phyloP scores from a whole-genome alignment of 495 filamentous ascomycete genomes.

The Ascodesmis nigricans region DNA sequence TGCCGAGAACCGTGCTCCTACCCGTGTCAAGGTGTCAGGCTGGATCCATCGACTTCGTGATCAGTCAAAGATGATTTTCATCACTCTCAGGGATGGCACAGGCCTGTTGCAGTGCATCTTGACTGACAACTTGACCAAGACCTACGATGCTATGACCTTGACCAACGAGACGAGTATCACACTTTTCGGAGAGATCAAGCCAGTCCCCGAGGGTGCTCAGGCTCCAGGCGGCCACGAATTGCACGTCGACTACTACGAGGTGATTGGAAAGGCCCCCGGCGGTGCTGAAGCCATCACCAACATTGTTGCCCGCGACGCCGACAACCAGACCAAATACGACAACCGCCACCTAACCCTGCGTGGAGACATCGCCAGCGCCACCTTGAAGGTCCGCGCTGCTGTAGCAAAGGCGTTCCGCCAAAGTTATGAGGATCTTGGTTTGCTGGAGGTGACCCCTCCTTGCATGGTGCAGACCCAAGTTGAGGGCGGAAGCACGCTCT shows the following conservation, averaged over 20 bases:
- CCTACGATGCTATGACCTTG: slow-evolving; percentile 74
- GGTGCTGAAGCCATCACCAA: slow-evolving; percentile 90
- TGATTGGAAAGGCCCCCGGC: slow-evolving; percentile 64
- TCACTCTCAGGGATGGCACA: slow-evolving; percentile 73
- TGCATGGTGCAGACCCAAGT: slow-evolving; percentile 98
- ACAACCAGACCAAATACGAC: slow-evolving; percentile 62
- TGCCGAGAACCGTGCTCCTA: slow-evolving; percentile 45
- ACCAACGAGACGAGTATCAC: slow-evolving; percentile 76
- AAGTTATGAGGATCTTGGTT: slow-evolving; percentile 53
- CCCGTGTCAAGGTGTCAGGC: slow-evolving; percentile 55
- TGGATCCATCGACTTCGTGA: slow-evolving; percentile 63
- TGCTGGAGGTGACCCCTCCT: slow-evolving; percentile 75
- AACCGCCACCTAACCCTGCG: slow-evolving; percentile 80
- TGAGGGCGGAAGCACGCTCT: slow-evolving; percentile 86
- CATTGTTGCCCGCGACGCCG: slow-evolving; percentile 58
- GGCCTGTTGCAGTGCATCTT: slow-evolving; percentile 79
- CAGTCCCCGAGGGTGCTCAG: slow-evolving; percentile 53
- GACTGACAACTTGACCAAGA: slow-evolving; percentile 54
- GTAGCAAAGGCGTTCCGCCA: slow-evolving; percentile 65
- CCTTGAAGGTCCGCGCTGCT: slow-evolving; percentile 79
- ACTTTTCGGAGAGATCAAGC: slow-evolving; percentile 70
- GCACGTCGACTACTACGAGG: slow-evolving; percentile 78
- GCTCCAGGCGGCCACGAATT: slow-evolving; percentile 80
- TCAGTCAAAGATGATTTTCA: slow-evolving; percentile 75
- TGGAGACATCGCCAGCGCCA: slow-evolving; percentile 63